These are phyloP conservation scores for Coemansia pectinata DNA, from an alignment of 192 early-diverging fungal genomes.

Conservation along the genomic window DNA sequence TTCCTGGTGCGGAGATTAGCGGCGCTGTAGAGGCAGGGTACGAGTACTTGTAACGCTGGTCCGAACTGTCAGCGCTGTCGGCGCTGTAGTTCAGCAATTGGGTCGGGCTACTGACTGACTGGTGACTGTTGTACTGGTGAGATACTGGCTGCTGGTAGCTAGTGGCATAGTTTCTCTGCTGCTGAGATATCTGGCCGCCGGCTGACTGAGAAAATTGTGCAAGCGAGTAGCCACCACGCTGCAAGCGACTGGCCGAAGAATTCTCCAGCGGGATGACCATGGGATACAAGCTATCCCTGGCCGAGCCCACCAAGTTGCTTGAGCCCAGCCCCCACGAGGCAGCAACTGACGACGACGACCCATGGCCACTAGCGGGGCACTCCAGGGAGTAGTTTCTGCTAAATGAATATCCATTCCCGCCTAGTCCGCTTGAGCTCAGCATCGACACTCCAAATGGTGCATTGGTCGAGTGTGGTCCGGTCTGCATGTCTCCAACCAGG, in stretches of 20 bases:
- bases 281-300: constrained; percentile 31
- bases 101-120: neutral
- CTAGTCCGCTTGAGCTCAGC: neutral
- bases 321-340: constrained; percentile 17
- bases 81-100: neutral
- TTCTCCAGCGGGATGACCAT: constrained; percentile 33
- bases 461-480: neutral
- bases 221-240: constrained; percentile 9
- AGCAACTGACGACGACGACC: constrained; percentile 9
- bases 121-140: neutral
- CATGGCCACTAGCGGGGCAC: constrained; percentile 11
- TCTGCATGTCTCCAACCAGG: neutral
- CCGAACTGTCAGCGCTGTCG: neutral
- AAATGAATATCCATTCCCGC: constrained; percentile 3
- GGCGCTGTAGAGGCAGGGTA: neutral
- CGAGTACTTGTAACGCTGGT: neutral
- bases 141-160: neutral
- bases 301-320: constrained; percentile 12
- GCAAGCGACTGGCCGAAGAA: constrained; percentile 2
- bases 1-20: neutral
- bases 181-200: neutral
- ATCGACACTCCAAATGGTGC: constrained; percentile 13
- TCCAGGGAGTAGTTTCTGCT: constrained; percentile 32
- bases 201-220: neutral
- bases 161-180: neutral